Base-by-base conservation (phyloP, 1,139 yeast genomes). In the Sugiyamaella castrensis region DNA sequence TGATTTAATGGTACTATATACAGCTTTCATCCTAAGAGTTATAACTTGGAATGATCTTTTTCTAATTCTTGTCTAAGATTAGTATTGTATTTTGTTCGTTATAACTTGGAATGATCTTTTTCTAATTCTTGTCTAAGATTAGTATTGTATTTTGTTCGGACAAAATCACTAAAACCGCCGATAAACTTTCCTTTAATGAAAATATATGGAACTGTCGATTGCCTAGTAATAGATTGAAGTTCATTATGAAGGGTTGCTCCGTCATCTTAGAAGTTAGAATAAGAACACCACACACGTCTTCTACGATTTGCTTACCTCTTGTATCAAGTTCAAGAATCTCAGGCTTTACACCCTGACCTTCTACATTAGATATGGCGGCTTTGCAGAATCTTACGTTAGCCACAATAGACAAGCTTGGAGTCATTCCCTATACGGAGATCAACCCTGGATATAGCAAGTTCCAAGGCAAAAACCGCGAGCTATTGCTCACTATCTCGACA, bases 271-370 rank as follows among this genome's bases (percentile, higher is more conserved):
- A 16, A 10, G 40, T 45, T 37, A 40, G 44, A 2, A 24, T n/a
- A 13, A 32, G 24, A 8, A 19, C 24, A 36, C 12, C 12, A 5
- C 4, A 8, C 2, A 8, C n/a, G 11, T 10, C 15, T 13, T 11
- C 47, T 8, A 12, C 11, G 4, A 2, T 2, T 9, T 13, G 49
- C 57, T 29, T 47, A 55, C 58, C 52, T 40, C 49, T 52, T 27
- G 52, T 43, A 40, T 60, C 62, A 8, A 60, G 54, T 31, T 60
- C 58, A 13, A 59, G 44, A 10, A 57, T 53, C 28, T 57, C 48
- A 8, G 63, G 56, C 29, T 52, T 43, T 9, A 54, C 56, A 9
- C 57, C 58, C 33, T 45, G 48, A 8, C 36, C 38, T 16, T 43
- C 44, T 26, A 49, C 40, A 26, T 39, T 41, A 16, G 52, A 37